phyloP scores from a whole-genome alignment of 192 early-diverging fungal genomes.

The Mortierella antarctica region DNA sequence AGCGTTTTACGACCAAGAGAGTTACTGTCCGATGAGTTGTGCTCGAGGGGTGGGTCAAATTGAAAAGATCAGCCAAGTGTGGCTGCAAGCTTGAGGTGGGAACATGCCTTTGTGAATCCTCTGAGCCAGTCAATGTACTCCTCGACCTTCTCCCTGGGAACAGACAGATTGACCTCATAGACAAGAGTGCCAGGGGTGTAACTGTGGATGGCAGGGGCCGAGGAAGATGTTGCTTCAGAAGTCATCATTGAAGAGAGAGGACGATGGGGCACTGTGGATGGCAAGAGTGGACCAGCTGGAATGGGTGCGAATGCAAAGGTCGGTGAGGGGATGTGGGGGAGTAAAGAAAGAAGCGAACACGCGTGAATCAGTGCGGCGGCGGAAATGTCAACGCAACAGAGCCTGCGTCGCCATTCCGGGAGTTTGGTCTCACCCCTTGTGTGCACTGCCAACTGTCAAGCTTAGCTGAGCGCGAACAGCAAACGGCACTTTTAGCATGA shows the following conservation, averaged over 20 bases:
- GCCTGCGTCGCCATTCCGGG: not conserved
- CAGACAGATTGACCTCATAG: slow-evolving; percentile 66
- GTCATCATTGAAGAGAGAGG: not conserved
- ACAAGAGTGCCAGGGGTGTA: slow-evolving; percentile 47
- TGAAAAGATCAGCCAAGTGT: not conserved
- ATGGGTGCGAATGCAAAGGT: not conserved
- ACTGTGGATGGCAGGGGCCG: slow-evolving; percentile 13
- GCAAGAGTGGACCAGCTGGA: not conserved
- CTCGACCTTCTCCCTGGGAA: slow-evolving; percentile 58
- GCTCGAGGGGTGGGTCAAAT: not conserved
- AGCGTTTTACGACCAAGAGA: not conserved
- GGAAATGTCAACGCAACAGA: too few relatives aligned
- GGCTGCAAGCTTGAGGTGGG: not conserved
- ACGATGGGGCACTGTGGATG: not conserved
- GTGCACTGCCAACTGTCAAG: not conserved
- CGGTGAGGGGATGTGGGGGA: not conserved
- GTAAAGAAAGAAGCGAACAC: not conserved
- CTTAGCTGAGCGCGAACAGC: not conserved
- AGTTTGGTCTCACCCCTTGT: not conserved
- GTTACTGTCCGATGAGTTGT: not conserved
- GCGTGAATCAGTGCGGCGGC: not conserved
- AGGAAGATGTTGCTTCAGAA: too few relatives aligned
- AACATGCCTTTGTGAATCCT: slow-evolving; percentile 55
- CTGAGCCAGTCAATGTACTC: slow-evolving; percentile 62
- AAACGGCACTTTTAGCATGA: not conserved